Base-by-base conservation (phyloP, 1,284 basidiomycete species). In the Ceratorhiza oryzae-sativae region DNA sequence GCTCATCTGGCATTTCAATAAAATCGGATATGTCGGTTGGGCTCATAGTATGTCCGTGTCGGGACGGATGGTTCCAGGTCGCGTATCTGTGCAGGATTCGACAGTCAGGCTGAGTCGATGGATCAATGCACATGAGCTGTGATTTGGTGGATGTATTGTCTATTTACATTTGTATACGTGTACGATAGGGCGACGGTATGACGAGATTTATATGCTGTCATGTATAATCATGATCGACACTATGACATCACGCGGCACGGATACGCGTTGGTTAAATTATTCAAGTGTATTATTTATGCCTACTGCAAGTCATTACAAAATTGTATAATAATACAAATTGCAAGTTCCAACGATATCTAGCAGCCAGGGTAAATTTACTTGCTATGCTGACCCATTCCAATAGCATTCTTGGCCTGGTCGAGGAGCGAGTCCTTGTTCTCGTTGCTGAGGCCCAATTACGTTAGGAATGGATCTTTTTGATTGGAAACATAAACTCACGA, bases 341-440 rank as follows among this genome's bases (percentile, higher is more conserved):
- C 46, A 49, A 30, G 20, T 48, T 34, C 25, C n/a, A 39, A 39
- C 3, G n/a, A n/a, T n/a, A n/a, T 3, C 12, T 12, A 63, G 46
- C 46, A 39, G 15, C 42, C 46, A 62, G 32, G 9, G 36, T 20
- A 59, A 20, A 42, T 59, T n/a, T 42, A 46, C 32, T 63, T 45
- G 45, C 23, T 5, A 30, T 45, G 45, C 20, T 81, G 73, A 53
- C 82, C 83, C 73, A 86, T 76, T 30, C 85, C 84, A 62, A 86
- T 77, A 46, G 85, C 80, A 74, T 84, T 79, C 82, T 86, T 86
- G 34, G 85, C 83, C 81, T 86, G 86, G 76, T 82, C 79, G 20
- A 83, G 48, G 45, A 86, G 62, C 23, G 84, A 84, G 6, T 81
- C 80, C 80, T 74, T 71, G 65, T 68, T 68, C 65, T 68, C 65